Base-by-base conservation (phyloP, 2,329 filamentous ascomycete genomes). In the Alternaria ethzedia region DNA sequence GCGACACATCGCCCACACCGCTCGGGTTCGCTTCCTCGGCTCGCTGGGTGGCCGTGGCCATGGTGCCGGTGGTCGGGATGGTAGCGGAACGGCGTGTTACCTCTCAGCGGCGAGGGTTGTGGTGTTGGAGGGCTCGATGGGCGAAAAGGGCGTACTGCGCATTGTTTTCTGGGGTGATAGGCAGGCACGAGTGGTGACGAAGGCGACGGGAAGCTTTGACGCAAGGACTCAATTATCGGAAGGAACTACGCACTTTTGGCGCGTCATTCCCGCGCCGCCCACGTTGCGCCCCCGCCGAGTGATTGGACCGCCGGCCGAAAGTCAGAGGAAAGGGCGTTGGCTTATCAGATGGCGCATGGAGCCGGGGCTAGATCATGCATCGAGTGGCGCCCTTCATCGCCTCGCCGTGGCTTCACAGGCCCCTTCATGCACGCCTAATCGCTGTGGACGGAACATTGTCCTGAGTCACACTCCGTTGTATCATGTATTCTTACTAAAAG, bases 1-100 rank as follows among this genome's bases (percentile, higher is more conserved):
- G 87, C 6, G 94, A 94, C 68, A 96, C 93, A 65, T 95, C 89
- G 25, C 86, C 81, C 25, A 85, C 82, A 21, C 64, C 52, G 36
- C 62, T 64, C 52, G 83, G 80, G 57, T 80, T 80, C 54, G 78
- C 82, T 43, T 84, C 82, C 59, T 82, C 80, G 60, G 79, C 79
- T 66, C 68, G 61, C 58, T 70, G 70, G 11, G 73, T 72, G 63
- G 70, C 71, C 55, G 72, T 66, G 25, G 77, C 71, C 77, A 78
- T 79, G 45, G 61, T 54, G 59, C 76, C 45, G 58, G 41, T 54
- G 10, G 30, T 49, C 25, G 60, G 45, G 46, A 47, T 58, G 28
- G 41, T 56, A 51, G 50, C 36, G 17, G 30, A 43, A 21, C 59
- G 55, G 45, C 17, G 63, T 55, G 78, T 79, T 77, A 76, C 71